Base-by-base conservation (phyloP, 176 grass and related monocot species). In the Oropetium thomaeum region DNA sequence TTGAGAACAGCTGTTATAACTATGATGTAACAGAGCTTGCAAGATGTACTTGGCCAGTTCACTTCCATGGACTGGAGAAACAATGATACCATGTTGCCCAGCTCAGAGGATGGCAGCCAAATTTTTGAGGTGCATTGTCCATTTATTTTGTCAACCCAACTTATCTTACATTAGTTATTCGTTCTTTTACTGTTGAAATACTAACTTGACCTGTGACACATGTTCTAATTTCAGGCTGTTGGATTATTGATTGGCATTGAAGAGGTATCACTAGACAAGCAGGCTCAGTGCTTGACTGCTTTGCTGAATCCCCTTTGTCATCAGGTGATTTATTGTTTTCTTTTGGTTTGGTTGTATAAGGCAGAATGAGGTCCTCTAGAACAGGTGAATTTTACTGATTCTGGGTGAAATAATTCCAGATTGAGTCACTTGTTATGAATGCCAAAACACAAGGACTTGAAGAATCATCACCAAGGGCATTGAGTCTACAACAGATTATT, bases 101-200 rank as follows among this genome's bases (percentile, higher is more conserved):
- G 82, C 85, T 89, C 91, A 43, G 96, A 99, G 86, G 96, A 95
- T 29, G 96, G 96, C 42, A 99, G 91, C 78, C 96, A 99, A 73
- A 92, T 79, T 76, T 99, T 99, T 82, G 91, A 99, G 91, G 96
- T 99, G 62, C 53, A 26, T 10, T 69, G 70, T 78, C 35, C 28
- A 69, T 73, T 66, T 77, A 37, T 64, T 60, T 79, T 23, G 42
- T 49, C 10, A 62, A 20, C n/a, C 43, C 57, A 67, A 43, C 47
- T 29, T n/a, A 42, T 49, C 30, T 51, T 51, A 20, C 27, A 14
- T 15, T 61, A 49, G 0, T 17, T 69, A 10, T 81, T 82, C 74
- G 29, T 73, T 84, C 16, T 51, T 60, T 52, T 52, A 52, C 22
- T 66, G 38, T 72, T 48, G 32, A 71, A 69, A 61, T 71, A 55